Evolutionary conservation across 176 grass and related monocot genomes (phyloP), one percentile per base, ranked within the genome.

Genomic region (Phragmites australis): DNA sequence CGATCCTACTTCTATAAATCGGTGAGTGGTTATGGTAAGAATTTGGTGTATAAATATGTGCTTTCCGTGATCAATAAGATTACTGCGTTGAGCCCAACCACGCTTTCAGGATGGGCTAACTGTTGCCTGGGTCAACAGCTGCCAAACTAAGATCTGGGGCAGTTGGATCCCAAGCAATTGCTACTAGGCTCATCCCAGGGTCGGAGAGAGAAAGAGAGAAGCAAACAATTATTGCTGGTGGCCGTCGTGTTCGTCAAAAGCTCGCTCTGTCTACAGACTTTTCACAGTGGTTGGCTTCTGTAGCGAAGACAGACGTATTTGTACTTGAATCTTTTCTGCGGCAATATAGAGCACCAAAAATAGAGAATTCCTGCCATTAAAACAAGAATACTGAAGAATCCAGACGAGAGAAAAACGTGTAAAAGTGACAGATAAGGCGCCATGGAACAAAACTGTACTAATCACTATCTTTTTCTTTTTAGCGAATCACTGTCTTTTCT

Each of bases 121-220:
- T 12, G 46, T 72, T 65, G n/a, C 2, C 2, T 39, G 64, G 31
- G 76, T 79, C 76, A 79, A 79, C 21, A 25, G 30, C 45, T 66
- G 60, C 76, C 76, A 10, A 78, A 78, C 75, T 32, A 34, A 37
- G 75, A 50, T 31, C 15, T 63, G 60, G 30, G 29, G 56, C 29
- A 29, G 56, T 59, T 59, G 56, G 56, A 27, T 59, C 12, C 23
- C 29, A 59, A 59, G 34, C 34, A 37, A 37, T 37, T 37, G 34
- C 34, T 37, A 5, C 34, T 11, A 29, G 11, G 56, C 29, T 29
- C 27, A 15, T 0, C 22, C n/a, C n/a, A n/a, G n/a, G n/a, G n/a
- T 1, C 23, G 55, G 14, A 59, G 11, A 15, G 26, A 27, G 56
- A 27, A 59, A 2, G 3, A 59, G 23, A 59, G 56, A 59, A 59